phyloP scores from a whole-genome alignment of 495 filamentous ascomycete genomes.

The Lophiotrema nucula region DNA sequence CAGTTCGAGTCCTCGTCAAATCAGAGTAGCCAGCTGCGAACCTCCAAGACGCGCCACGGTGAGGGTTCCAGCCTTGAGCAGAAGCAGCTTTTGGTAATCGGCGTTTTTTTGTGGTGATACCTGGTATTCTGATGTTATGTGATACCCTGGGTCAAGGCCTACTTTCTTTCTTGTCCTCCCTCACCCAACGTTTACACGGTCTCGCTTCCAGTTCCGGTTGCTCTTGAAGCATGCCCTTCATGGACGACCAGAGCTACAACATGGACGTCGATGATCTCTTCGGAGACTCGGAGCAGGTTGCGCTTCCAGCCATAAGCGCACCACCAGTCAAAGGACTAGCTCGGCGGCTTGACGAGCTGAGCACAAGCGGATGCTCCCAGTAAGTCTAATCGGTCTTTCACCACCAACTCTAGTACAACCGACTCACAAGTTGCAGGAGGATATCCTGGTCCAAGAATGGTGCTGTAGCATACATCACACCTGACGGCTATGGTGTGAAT shows the following conservation, averaged over 20 bases:
- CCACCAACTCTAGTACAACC: neutral
- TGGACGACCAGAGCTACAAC: conserved; percentile 69
- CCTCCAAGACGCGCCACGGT: too few relatives aligned
- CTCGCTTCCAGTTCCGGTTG: neutral
- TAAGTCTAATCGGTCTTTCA: too few relatives aligned
- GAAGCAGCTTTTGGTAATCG: too few relatives aligned
- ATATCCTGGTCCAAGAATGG: conserved; percentile 89
- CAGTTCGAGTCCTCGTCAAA: too few relatives aligned
- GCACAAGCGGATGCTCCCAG: conserved; percentile 77
- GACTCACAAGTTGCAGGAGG: conserved; percentile 50
- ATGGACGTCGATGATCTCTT: conserved; percentile 72
- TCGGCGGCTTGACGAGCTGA: conserved; percentile 76
- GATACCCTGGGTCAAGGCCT: neutral
- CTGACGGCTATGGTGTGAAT: conserved; percentile 65
- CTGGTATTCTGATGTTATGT: neutral
- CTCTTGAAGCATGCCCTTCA: conserved; percentile 40
- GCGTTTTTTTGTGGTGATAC: neutral
- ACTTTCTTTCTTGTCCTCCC: conserved; percentile 1
- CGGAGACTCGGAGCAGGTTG: conserved; percentile 62
- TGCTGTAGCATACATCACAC: conserved; percentile 77
- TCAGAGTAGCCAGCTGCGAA: too few relatives aligned
- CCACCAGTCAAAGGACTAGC: conserved; percentile 62
- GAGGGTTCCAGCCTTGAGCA: too few relatives aligned
- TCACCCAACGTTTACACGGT: neutral
- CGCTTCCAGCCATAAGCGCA: conserved; percentile 46